Evolutionary conservation across 2,329 filamentous ascomycete genomes (phyloP), one percentile per base, ranked within the genome.

Genomic region (Hymenoscyphus salicellus): DNA sequence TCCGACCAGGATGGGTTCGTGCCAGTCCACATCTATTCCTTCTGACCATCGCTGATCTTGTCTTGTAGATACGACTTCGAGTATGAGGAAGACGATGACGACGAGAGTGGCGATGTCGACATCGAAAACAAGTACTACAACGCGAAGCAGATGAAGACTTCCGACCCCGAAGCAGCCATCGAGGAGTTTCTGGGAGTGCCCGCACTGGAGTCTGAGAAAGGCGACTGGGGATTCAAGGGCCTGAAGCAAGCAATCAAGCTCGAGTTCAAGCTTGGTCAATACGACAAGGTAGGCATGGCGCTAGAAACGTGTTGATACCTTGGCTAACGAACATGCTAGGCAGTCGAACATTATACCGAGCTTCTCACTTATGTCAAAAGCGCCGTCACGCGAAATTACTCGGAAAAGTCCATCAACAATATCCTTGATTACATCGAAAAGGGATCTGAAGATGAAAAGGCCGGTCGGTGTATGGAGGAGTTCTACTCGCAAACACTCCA

Each of bases 51-150:
- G 28, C 38, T 60, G 41, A 71, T 75, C 55, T 75, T 59, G 43
- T 6, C 32, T 41, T 14, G 3, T 65, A 91, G 89, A 73, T 93
- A 97, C 76, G 95, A 98, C 79, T 98, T 98, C 77, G 94, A 98
- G 75, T 98, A 97, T 78, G 94, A 97, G 76, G 95, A 93, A 72
- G 79, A 89, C 65, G 92, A 97, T 63, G 93, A 95, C 58, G 91
- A 96, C 55, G 89, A 97, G 64, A 87, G 86, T 36, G 93, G 89
- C 64, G 92, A 97, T 76, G 91, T 97, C 72, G 93, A 94, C 71
- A 96, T 98, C 77, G 95, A 99, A 78, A 99, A 99, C 82, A 97
- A 97, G 80, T 99, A 99, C 82, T 99, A 98, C 84, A 98, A 97
- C 79, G 95, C 95, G 55, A 99, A 99, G 80, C 94, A 98, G 80